These are phyloP conservation scores for Yarrowia phangngaensis DNA, from an alignment of 805 yeast genomes.

Conservation along the genomic window DNA sequence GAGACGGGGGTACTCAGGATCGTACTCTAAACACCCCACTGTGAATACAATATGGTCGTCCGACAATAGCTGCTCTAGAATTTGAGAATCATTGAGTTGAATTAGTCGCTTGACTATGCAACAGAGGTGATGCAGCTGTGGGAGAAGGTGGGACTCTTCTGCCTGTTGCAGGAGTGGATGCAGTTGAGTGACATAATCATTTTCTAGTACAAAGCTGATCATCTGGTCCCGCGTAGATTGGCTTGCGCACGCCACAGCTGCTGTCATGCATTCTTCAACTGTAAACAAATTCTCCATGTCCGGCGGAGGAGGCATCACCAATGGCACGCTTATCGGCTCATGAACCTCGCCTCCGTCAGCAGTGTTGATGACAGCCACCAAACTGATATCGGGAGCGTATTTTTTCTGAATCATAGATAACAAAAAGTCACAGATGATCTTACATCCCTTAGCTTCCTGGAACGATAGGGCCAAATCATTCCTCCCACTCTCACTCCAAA, in stretches of 20 bases:
- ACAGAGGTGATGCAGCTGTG: slow-evolving; percentile 61
- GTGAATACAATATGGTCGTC: slow-evolving; percentile 55
- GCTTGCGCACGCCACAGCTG: slow-evolving; percentile 47
- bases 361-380: slow-evolving; percentile 61
- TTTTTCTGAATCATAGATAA: slow-evolving; percentile 57
- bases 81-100: slow-evolving; percentile 63
- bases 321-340: slow-evolving; percentile 78
- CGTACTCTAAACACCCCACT: slow-evolving; percentile 72
- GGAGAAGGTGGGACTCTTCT: slow-evolving; percentile 52
- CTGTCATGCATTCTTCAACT: slow-evolving; percentile 56
- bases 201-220: slow-evolving; percentile 51
- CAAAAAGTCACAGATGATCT: slow-evolving; percentile 74
- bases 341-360: slow-evolving; percentile 44
- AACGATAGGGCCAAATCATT: slow-evolving; percentile 81
- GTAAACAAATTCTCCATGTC: slow-evolving; percentile 49
- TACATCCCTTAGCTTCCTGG: slow-evolving; percentile 89
- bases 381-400: slow-evolving; percentile 60
- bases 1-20: slow-evolving; percentile 74
- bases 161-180: slow-evolving; percentile 51
- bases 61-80: slow-evolving; percentile 55
- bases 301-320: slow-evolving; percentile 55
- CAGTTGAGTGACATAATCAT: slow-evolving; percentile 52
- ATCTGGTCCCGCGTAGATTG: slow-evolving; percentile 51
- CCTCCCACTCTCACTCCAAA: slow-evolving; percentile 78
- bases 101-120: slow-evolving; percentile 61